Evolutionary conservation across 306 rosid species (phyloP), one percentile per base, ranked within the genome.

Genomic region (Astragalus membranaceus): DNA sequence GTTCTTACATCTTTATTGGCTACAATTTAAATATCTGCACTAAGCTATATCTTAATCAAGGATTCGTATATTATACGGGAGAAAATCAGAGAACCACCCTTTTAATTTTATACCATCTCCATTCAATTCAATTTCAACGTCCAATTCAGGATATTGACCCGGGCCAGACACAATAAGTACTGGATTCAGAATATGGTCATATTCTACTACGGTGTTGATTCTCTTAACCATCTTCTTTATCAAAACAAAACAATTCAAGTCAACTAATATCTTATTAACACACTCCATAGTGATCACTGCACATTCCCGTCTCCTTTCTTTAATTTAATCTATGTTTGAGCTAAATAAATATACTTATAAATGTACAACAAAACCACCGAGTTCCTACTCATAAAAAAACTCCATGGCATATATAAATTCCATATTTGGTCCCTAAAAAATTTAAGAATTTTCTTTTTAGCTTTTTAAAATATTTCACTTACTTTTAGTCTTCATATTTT

Each of bases 181-280:
- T 9, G 46, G 66, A 50, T 10, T 35, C 1, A 26, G 30, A 26
- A 26, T 26, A 60, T 47, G 20, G 48, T 20, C 41, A 39, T 30
- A 67, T 33, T 67, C 47, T 64, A 44, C 54, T n/a, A 20, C 23
- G 23, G 39, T 52, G 36, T 51, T 9, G 0, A 5, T 50, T 20
- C 64, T 76, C 37, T 53, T 7, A 35, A 35, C 4, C 30, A 26
- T 5, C 53, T 56, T 9, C 47, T 17, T 44, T 43, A 16, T 57
- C 57, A 16, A 72, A 59, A 29, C 37, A 10, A 70, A 42, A 42
- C 14, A 42, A 56, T 17, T 33, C 44, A 35, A 32, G 69, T 78
- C 77, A 70, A 78, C 69, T 55, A 78, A 71, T 46, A 54, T 54
- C 49, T 64, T 64, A 64, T 70, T 60, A 67, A 37, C 41, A 7